Base-by-base conservation (phyloP, 1,284 basidiomycete genomes). In the Ganoderma resinaceum region DNA sequence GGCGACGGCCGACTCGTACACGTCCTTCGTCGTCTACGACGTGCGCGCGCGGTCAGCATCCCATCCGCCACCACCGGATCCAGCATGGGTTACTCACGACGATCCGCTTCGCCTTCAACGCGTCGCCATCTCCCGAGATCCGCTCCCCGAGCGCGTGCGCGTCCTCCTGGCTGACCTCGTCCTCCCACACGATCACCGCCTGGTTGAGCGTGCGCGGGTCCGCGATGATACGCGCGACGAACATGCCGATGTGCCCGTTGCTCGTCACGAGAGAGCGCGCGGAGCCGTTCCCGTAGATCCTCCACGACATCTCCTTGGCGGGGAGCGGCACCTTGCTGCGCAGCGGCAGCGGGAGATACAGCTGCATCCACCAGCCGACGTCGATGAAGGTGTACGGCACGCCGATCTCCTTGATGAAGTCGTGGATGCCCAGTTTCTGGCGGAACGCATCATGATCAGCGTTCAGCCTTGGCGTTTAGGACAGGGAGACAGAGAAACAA, bases 101-200 rank as follows among this genome's bases (percentile, higher is more conserved):
- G 16, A 60, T 46, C n/a, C 69, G 53, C 60, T 63, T 60, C 14
- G 63, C 66, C 62, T 63, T 67, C 5, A 73, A 60, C 3, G 33
- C 58, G 9, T 64, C 65, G 2, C 57, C 73, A n/a, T 75, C 73
- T 0, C 73, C 73, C 2, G 70, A 70, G 8, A 63, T 38, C 3
- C 61, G 46, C 65, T 73, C 72, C 4, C 66, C 70, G 52, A 75
- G 63, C 63, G 66, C 68, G 49, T 64, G 60, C 23, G 67, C 68
- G 23, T 75, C 69, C 3, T 37, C 14, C 61, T 70, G 71, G 3
- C 75, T 72, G 4, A 73, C 62, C 62, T 77, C 72, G 65, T 78
- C 76, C n/a, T 74, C 71, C 75, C 76, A 77, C 11, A 74, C 66
- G 63, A 78, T 75, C 20, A 79, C 74, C 63, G 76, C 72, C 16